A percentile compares a stretch with the other conserved stretches of the same genome.
phyloP scores from a whole-genome alignment of 805 yeast species.

The Starmerella bombicola region DNA sequence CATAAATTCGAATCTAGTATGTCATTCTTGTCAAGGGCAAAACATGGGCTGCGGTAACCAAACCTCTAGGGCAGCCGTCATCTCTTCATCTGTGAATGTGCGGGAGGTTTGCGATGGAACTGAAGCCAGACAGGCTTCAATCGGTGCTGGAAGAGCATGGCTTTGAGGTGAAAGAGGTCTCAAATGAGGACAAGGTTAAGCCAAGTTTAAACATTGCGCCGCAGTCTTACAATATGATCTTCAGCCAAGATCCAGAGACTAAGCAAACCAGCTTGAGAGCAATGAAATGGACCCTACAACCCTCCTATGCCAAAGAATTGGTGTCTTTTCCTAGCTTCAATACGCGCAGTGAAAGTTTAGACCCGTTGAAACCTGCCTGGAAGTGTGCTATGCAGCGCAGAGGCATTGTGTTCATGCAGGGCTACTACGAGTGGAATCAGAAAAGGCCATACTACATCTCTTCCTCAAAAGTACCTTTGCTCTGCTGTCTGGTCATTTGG shows the following conservation, averaged over 20 bases:
- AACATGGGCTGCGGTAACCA: too few species aligned
- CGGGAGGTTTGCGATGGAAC: conserved; percentile 18
- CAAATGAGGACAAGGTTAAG: not conserved
- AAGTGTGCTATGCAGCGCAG: conserved; percentile 37
- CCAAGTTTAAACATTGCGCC: conserved; percentile 16
- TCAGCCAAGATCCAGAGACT: not conserved
- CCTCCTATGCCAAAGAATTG: conserved; percentile 29
- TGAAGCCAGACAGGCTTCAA: conserved; percentile 1
- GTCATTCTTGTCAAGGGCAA: too few species aligned
- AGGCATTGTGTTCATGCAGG: conserved; percentile 68
- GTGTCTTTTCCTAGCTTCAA: conserved; percentile 38
- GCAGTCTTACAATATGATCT: conserved; percentile 9
- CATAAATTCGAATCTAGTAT: too few species aligned
- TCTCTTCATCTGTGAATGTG: too few species aligned
- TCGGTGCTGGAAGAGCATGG: conserved; percentile 5
- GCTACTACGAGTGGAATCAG: conserved; percentile 74
- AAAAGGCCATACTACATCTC: conserved; percentile 57
- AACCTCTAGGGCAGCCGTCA: too few species aligned
- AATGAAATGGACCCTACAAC: conserved; percentile 76
- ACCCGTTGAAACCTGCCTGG: conserved; percentile 46
- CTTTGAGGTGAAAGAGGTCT: conserved; percentile 1
- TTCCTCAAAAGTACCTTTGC: conserved; percentile 39
- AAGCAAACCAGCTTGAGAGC: conserved; percentile 1
- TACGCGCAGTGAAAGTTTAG: conserved; percentile 55
- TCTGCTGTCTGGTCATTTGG: conserved; percentile 57